phyloP scores from a whole-genome alignment of 2,329 filamentous ascomycete genomes.

The Anthostomella pinea region DNA sequence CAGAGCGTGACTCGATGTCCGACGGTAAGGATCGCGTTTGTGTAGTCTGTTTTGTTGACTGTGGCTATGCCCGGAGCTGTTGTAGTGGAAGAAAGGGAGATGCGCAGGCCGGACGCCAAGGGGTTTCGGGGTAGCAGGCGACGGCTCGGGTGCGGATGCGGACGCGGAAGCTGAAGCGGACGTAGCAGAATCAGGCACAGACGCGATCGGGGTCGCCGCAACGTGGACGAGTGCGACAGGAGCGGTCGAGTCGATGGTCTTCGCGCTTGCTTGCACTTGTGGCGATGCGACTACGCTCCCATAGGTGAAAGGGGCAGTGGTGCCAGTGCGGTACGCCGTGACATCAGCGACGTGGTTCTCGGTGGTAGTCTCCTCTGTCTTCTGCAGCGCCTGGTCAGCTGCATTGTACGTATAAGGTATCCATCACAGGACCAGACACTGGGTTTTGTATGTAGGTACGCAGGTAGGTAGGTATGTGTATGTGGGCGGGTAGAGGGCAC shows the following conservation, averaged over 20 bases:
- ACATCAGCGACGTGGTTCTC: no score
- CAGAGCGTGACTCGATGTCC: conserved; percentile 11
- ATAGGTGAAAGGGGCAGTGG: no score
- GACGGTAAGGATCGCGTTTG: conserved; percentile 19
- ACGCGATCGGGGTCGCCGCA: conserved; percentile 11
- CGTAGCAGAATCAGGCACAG: conserved; percentile 6
- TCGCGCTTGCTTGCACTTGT: no score
- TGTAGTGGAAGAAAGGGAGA: conserved; percentile 13
- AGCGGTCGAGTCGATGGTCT: no score
- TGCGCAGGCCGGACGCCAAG: conserved; percentile 15
- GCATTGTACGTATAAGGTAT: no score
- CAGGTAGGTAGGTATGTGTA: not conserved
- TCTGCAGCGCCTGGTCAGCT: not conserved
- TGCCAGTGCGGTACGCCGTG: no score
- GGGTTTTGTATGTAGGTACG: no score
- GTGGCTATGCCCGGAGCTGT: conserved; percentile 9
- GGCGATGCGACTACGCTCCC: no score
- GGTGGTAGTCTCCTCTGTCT: not conserved
- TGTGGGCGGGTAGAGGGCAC: no score
- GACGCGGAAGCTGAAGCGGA: conserved; percentile 7
- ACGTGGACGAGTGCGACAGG: not conserved
- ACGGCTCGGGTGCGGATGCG: conserved; percentile 11
- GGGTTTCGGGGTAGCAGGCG: conserved; percentile 15
- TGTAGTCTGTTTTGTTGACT: conserved; percentile 14
- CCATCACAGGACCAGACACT: no score